Evolutionary conservation across 2,329 filamentous ascomycete species (phyloP), one percentile per base, ranked within the genome.

Genomic region (Fusarium verticillioides): DNA sequence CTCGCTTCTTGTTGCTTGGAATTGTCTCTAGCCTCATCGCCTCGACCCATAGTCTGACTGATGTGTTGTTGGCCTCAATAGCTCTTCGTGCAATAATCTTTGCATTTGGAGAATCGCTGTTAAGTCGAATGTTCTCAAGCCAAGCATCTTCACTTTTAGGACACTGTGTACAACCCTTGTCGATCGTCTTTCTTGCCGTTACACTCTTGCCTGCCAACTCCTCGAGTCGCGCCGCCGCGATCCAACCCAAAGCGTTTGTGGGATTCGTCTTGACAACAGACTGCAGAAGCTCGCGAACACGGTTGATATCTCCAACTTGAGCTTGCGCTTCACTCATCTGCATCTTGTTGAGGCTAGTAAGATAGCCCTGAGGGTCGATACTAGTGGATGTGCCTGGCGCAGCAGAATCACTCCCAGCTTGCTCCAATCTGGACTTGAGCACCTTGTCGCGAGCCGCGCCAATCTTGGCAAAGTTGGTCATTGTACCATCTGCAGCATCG

Each of bases 391-490:
- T 97, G 42, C 96, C 96, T 15, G 89, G 88, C 9, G 90, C 86
- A 12, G 92, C 85, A 9, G 92, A 90, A 18, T 89, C 91, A 23
- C 89, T 90, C 15, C 85, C 91, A 72, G 95, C 95, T 80, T 97
- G 94, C 78, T 98, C 96, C 46, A 99, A 87, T 75, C 94, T 92
- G n/a, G 97, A 96, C 81, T 97, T 93, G 60, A 99, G 88, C 44
- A 98, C 96, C 83, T 97, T 98, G 85, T 98, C 94, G 84, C 96
- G 91, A 26, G 96, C 97, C 49, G 95, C 95, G 83, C 97, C 96
- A 72, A 99, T 98, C 82, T 97, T 94, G 49, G 96, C 96, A 81
- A 99, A 99, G 81, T 99, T 98, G 16, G 96, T 99, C 90, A 97
- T 96, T 3, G 95, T 97, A 5, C 96, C 95, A 78, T 97, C 95